phyloP scores from a whole-genome alignment of 139 green algal genomes.

The Monoraphidium neglectum region DNA sequence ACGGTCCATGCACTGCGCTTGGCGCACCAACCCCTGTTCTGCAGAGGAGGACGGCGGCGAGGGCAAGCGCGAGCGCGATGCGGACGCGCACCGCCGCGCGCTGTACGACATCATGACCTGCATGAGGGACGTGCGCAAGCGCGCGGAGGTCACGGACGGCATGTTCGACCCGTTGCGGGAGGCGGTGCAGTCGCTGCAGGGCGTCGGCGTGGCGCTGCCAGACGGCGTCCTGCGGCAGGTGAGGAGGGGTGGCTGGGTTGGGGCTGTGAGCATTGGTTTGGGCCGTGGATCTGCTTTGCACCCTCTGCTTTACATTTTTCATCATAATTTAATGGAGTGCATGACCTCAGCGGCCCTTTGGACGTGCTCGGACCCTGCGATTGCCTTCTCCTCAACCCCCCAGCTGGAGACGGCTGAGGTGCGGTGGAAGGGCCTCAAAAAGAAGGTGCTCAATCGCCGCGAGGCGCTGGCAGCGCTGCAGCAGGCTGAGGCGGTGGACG shows the following conservation, averaged over 20 bases:
- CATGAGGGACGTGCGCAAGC: slow-evolving; percentile 87
- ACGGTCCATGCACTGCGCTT: too few species aligned
- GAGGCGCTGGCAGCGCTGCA: slow-evolving; percentile 76
- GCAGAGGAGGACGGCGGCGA: slow-evolving; percentile 1
- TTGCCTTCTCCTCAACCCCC: too few species aligned
- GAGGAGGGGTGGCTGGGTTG: too few species aligned
- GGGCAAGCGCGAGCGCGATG: slow-evolving; percentile 38
- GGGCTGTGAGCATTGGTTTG: too few species aligned
- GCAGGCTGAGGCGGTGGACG: slow-evolving; percentile 76
- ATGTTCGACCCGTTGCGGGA: slow-evolving; percentile 88
- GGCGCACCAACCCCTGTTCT: too few species aligned
- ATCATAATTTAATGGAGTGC: too few species aligned
- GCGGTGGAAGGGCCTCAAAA: slow-evolving; percentile 74
- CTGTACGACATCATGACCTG: slow-evolving; percentile 85
- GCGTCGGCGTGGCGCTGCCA: slow-evolving; percentile 67
- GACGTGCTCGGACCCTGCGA: too few species aligned
- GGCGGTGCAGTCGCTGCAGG: slow-evolving; percentile 71
- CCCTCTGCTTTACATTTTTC: too few species aligned
- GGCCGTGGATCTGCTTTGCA: too few species aligned
- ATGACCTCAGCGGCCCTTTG: too few species aligned
- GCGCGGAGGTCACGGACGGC: slow-evolving; percentile 70
- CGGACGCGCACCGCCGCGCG: slow-evolving; percentile 49
- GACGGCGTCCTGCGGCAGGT: slow-evolving; percentile 57
- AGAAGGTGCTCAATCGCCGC: slow-evolving; percentile 85
- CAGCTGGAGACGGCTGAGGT: slow-evolving; percentile 70